Evolutionary conservation across 2,329 filamentous ascomycete species (phyloP).

Genomic region (Metarhizium guizhouense): DNA sequence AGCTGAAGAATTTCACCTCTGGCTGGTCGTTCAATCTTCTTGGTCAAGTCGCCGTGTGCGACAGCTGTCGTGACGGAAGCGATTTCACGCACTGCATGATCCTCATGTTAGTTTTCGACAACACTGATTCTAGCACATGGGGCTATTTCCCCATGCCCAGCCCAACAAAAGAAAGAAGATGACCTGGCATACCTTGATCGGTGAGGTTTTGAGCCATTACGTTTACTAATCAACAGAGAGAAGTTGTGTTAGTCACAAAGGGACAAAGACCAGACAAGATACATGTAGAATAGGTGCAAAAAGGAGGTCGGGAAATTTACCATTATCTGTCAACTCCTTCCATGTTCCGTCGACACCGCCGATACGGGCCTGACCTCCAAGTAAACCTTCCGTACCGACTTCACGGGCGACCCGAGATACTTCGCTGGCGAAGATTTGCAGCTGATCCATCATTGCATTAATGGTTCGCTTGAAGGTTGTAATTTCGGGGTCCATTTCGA

Average conservation of each 20-base stretch:
- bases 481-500: slow-evolving; percentile 97
- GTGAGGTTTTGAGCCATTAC: slow-evolving; percentile 78
- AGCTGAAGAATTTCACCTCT: slow-evolving; percentile 75
- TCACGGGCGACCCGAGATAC: slow-evolving; percentile 91
- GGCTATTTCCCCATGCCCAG: background rate
- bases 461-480: slow-evolving; percentile 96
- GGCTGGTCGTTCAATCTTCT: slow-evolving; percentile 75
- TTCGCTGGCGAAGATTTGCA: slow-evolving; percentile 93
- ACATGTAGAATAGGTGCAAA: background rate
- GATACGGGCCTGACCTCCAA: slow-evolving; percentile 89
- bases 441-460: slow-evolving; percentile 98
- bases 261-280: background rate
- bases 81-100: slow-evolving; percentile 61
- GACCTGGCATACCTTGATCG: slow-evolving; percentile 50
- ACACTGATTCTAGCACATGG: background rate
- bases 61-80: slow-evolving; percentile 78
- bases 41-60: slow-evolving; percentile 71
- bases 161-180: background rate
- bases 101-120: slow-evolving; percentile 6
- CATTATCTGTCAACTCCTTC: slow-evolving; percentile 91
- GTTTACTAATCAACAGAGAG: slow-evolving; percentile 48
- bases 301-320: slow-evolving; percentile 27
- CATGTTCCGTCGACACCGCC: slow-evolving; percentile 92
- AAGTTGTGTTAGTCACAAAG: slow-evolving; percentile 3
- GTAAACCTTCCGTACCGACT: slow-evolving; percentile 89